Conservation (phyloP, 768 basidiomycete genomes). For the Porphyrellus cyaneotinctus region DNA sequence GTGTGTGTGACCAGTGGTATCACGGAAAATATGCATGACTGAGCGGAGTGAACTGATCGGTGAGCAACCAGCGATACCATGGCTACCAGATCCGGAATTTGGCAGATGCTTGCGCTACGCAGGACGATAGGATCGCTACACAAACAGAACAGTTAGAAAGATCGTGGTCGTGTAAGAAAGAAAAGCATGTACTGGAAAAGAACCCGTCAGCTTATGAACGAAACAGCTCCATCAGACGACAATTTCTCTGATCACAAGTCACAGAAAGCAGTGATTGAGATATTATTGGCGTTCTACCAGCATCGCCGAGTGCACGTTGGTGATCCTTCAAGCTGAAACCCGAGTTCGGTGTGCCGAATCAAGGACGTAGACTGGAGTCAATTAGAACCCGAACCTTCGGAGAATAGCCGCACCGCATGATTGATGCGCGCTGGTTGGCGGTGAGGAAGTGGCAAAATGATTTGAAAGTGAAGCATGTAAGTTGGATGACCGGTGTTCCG, state of each 20-base stretch:
- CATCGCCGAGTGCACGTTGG: neutral
- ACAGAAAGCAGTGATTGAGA: constrained; percentile 2
- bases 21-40: neutral
- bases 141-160: neutral
- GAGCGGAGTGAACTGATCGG: neutral
- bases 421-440: constrained; percentile 5
- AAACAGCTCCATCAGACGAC: neutral
- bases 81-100: constrained; percentile 14
- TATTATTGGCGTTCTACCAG: neutral
- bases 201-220: neutral
- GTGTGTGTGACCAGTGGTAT: constrained; percentile 12
- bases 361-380: too few relatives aligned
- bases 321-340: neutral
- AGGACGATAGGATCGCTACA: neutral
- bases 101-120: neutral
- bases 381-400: neutral
- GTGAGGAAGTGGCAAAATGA: constrained; percentile 2
- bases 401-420: neutral
- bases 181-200: neutral
- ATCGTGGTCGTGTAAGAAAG: neutral
- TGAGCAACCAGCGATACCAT: constrained; percentile 11
- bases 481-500: too few relatives aligned
- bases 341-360: neutral
- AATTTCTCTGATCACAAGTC: neutral
- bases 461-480: neutral